These are phyloP conservation scores for Leccinum imitatum DNA, from an alignment of 768 basidiomycete species.

Conservation along the genomic window DNA sequence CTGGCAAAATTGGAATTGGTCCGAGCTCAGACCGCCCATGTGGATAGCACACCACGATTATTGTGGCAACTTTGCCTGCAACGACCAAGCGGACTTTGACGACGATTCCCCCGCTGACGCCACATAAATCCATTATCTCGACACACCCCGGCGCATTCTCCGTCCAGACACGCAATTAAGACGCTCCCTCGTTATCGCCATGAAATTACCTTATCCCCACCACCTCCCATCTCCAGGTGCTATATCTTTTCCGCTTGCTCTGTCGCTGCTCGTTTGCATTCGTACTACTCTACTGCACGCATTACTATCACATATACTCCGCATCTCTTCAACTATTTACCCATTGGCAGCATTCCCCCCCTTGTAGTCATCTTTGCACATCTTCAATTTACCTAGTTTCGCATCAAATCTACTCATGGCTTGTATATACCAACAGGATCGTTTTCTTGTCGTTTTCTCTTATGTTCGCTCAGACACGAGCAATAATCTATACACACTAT, in stretches of 20 bases:
- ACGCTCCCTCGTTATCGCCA: slow-evolving; percentile 16
- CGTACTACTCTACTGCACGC: slow-evolving; percentile 25
- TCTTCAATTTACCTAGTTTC: slow-evolving; percentile 16
- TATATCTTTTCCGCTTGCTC: slow-evolving; percentile 15
- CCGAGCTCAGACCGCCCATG: slow-evolving; percentile 30
- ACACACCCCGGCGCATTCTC: slow-evolving; percentile 15
- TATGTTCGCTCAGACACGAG: slow-evolving; percentile 24
- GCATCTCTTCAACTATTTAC: slow-evolving; percentile 17
- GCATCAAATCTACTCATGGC: slow-evolving; percentile 24
- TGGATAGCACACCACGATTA: slow-evolving; percentile 21
- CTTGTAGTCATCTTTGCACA: slow-evolving; percentile 25
- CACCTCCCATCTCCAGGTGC: slow-evolving; percentile 10
- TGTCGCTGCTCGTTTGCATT: slow-evolving; percentile 22
- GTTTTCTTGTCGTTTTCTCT: background rate
- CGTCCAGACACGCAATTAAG: slow-evolving; percentile 13
- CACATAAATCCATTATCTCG: slow-evolving; percentile 14
- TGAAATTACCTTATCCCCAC: slow-evolving; percentile 15
- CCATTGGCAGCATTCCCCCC: slow-evolving; percentile 26
- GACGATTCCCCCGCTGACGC: slow-evolving; percentile 20
- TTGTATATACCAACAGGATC: slow-evolving; percentile 29
- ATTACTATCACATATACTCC: slow-evolving; percentile 17
- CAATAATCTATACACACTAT: slow-evolving; percentile 33
- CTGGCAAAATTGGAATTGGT: slow-evolving; percentile 37
- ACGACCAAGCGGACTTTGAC: slow-evolving; percentile 25
- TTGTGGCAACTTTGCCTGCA: slow-evolving; percentile 2